Evolutionary conservation across 176 grass and related monocot species (phyloP).

Genomic region (Paspalum notatum): DNA sequence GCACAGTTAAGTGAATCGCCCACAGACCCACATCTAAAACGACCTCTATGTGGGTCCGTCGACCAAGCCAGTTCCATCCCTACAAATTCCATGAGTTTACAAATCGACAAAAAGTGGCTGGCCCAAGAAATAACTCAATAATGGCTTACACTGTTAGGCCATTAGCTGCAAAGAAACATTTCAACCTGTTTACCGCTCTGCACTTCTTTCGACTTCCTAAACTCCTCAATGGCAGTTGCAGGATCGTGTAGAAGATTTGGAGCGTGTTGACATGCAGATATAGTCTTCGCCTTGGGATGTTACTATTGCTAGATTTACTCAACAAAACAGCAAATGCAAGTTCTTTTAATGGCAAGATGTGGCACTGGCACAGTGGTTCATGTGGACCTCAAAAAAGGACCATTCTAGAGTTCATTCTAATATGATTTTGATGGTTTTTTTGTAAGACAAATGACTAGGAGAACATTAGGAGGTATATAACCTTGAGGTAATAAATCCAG

Average conservation of each 20-base stretch:
- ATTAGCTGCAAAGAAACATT: not conserved
- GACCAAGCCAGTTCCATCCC: not conserved
- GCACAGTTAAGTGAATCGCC: not conserved
- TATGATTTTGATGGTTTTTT: not conserved
- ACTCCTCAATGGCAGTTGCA: not conserved
- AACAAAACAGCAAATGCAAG: no score
- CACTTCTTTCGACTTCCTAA: not conserved
- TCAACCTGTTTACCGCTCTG: not conserved
- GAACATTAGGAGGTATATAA: not conserved
- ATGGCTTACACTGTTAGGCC: not conserved
- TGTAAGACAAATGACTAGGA: constrained; percentile 8
- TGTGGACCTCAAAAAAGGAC: not conserved
- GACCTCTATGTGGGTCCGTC: not conserved
- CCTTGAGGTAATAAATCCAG: not conserved
- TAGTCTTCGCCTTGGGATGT: no score
- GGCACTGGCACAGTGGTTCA: no score
- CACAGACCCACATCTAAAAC: not conserved
- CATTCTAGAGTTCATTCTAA: not conserved
- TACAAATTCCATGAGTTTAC: not conserved
- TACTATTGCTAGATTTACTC: no score
- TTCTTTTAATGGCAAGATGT: no score
- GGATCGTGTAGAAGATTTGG: no score
- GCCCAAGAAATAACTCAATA: not conserved
- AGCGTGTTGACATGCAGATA: no score
- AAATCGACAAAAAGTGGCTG: not conserved